These are phyloP conservation scores for Gaeumannomyces tritici DNA, from an alignment of 2,329 filamentous ascomycete genomes.

Conservation along the genomic window DNA sequence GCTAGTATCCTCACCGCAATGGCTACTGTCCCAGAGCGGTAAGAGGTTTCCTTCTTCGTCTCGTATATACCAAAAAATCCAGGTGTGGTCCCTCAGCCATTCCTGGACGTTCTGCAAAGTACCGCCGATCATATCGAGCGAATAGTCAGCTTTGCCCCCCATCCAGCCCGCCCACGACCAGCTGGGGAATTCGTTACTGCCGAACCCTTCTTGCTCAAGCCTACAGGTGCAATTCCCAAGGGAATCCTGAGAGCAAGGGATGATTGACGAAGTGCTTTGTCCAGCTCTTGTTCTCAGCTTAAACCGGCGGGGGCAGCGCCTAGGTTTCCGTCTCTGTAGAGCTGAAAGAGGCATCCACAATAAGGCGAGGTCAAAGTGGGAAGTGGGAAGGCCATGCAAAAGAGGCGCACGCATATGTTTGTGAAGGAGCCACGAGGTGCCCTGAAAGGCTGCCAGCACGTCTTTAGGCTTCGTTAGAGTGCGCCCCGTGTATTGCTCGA, in stretches of 20 bases:
- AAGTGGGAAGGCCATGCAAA: conserved; percentile 19
- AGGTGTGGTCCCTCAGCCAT: conserved; percentile 23
- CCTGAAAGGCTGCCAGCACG: conserved; percentile 23
- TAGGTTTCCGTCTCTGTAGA: neutral
- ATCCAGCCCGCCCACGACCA: conserved; percentile 25
- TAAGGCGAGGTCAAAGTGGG: conserved; percentile 23
- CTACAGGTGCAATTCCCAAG: neutral
- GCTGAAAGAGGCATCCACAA: conserved; percentile 17
- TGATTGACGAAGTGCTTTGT: too few species aligned
- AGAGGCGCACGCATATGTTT: conserved; percentile 14
- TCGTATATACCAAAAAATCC: conserved; percentile 24
- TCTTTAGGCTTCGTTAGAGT: conserved; percentile 16
- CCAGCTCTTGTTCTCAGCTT: too few species aligned
- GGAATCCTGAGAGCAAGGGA: neutral
- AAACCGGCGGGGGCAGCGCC: neutral
- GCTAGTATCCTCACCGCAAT: neutral
- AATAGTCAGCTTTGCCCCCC: conserved; percentile 14
- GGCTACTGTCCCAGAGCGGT: conserved; percentile 15
- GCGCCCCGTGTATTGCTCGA: conserved; percentile 19
- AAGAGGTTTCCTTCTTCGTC: conserved; percentile 19
- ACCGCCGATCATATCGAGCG: conserved; percentile 12
- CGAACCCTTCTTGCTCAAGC: neutral
- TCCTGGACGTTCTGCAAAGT: conserved; percentile 16
- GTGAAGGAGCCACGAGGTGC: conserved; percentile 17
- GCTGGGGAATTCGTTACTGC: conserved; percentile 17